Percentiles rank a stretch among this genome's conserved stretches.
These are phyloP conservation scores for Albophoma yamanashiensis DNA, from an alignment of 2,329 filamentous ascomycete species.

Conservation along the genomic window DNA sequence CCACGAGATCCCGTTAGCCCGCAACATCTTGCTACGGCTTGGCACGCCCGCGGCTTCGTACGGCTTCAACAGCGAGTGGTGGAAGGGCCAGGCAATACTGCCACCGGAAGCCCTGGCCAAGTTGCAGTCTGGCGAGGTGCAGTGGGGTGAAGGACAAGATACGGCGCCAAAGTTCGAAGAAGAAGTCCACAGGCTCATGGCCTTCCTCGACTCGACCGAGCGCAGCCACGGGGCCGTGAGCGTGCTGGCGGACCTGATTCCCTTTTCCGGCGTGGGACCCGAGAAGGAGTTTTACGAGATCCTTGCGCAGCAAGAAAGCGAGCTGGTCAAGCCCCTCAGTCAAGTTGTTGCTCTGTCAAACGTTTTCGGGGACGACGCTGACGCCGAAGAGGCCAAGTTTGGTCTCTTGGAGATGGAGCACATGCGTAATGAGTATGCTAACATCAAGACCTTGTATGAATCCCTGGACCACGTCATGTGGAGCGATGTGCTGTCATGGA, in stretches of 20 bases:
- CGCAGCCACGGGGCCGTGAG: conserved; percentile 48
- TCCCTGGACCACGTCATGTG: conserved; percentile 37
- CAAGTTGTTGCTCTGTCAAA: conserved; percentile 18
- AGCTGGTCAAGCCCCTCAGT: conserved; percentile 18
- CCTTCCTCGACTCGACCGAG: conserved; percentile 50
- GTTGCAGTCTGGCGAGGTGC: conserved; percentile 17
- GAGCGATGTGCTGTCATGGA: conserved; percentile 28
- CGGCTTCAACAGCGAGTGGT: conserved; percentile 48
- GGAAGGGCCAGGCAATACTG: conserved; percentile 44
- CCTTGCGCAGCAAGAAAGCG: conserved; percentile 19
- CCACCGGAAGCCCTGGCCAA: conserved; percentile 24
- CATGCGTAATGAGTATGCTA: conserved; percentile 21
- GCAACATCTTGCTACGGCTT: conserved; percentile 41
- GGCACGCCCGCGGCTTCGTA: conserved; percentile 34
- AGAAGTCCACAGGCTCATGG: conserved; percentile 52
- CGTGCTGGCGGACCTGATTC: conserved; percentile 27
- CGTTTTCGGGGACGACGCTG: conserved; percentile 18
- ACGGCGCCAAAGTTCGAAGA: conserved; percentile 30
- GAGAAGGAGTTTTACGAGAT: conserved; percentile 34
- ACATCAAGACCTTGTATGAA: conserved; percentile 34
- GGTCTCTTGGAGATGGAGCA: conserved; percentile 31
- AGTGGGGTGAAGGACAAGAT: conserved; percentile 17
- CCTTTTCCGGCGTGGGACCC: conserved; percentile 20
- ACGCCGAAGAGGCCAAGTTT: conserved; percentile 25
- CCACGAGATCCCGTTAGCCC: conserved; percentile 46